Percentiles rank a stretch among this genome's conserved stretches.
Evolutionary conservation across 2,329 filamentous ascomycete species (phyloP).

Genomic region (Fusarium nematophilum): DNA sequence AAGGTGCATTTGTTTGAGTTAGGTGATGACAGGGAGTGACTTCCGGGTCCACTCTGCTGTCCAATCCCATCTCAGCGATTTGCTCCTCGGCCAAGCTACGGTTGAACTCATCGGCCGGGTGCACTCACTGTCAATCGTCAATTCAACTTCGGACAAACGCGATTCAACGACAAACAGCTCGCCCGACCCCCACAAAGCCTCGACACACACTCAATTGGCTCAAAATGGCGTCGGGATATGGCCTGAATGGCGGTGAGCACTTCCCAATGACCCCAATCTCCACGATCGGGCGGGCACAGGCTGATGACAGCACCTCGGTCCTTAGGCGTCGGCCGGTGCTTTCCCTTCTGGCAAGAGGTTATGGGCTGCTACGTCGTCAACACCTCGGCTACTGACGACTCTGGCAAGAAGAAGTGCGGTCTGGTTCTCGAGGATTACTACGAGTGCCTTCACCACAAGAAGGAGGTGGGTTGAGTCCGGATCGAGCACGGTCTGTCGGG

Average conservation of each 20-base stretch:
- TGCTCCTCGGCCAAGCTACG: conserved; percentile 43
- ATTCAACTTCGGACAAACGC: conserved; percentile 37
- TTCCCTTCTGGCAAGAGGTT: conserved; percentile 99
- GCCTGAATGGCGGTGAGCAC: conserved; percentile 79
- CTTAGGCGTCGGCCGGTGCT: conserved; percentile 80
- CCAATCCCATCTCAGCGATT: conserved; percentile 41
- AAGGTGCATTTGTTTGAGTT: no score
- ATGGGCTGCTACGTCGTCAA: conserved; percentile 99
- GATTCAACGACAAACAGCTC: conserved; percentile 38
- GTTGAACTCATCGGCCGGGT: conserved; percentile 39
- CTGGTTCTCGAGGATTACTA: conserved; percentile 95
- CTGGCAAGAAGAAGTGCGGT: conserved; percentile 88
- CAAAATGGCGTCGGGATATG: conserved; percentile 84
- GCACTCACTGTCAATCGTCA: conserved; percentile 35
- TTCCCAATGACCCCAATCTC: background rate
- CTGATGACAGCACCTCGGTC: conserved; percentile 38
- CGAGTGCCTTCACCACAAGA: conserved; percentile 98
- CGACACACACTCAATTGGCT: conserved; percentile 47
- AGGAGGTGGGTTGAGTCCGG: conserved; percentile 77
- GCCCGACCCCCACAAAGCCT: conserved; percentile 39
- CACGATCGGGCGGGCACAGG: conserved; percentile 1
- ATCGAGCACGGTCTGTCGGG: conserved; percentile 3
- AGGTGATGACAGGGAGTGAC: no score
- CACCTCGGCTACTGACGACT: conserved; percentile 79
- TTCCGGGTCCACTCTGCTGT: conserved; percentile 13